Evolutionary conservation across 2,329 filamentous ascomycete species (phyloP).

Genomic region (Orbilia quercus): DNA sequence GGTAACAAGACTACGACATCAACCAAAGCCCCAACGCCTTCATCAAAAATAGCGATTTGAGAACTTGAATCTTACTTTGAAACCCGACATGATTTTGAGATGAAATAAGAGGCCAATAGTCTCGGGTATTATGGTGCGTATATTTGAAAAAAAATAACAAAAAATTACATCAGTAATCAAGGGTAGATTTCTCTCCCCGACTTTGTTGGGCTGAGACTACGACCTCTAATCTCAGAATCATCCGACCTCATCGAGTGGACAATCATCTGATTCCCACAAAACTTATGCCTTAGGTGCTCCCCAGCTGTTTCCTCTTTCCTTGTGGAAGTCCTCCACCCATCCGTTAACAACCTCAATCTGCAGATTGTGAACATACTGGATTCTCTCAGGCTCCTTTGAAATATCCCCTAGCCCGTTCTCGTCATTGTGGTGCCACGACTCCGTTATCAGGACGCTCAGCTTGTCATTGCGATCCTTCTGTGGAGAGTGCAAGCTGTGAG

Average conservation of each 20-base stretch:
- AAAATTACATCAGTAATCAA: background rate
- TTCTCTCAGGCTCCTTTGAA: constrained; percentile 43
- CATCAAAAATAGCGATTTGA: too few relatives aligned
- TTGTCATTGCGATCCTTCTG: constrained; percentile 34
- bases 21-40: too few relatives aligned
- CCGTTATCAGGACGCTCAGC: constrained; percentile 71
- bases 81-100: too few relatives aligned
- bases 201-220: too few relatives aligned
- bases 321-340: constrained; percentile 46
- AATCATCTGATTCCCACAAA: background rate
- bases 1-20: too few relatives aligned
- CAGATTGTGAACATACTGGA: constrained; percentile 34
- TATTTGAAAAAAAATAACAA: background rate
- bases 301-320: constrained; percentile 18
- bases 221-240: too few relatives aligned
- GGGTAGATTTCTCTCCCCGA: too few relatives aligned
- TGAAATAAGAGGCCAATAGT: too few relatives aligned
- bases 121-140: background rate
- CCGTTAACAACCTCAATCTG: constrained; percentile 32
- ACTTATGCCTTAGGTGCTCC: background rate
- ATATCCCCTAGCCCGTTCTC: constrained; percentile 71
- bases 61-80: too few relatives aligned
- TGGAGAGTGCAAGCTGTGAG: constrained; percentile 73
- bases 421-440: constrained; percentile 85
- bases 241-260: too few relatives aligned